A percentile compares a stretch with the other conserved stretches of the same genome.
Conservation (phyloP, 306 rosid species). For the Cicer arietinum region DNA sequence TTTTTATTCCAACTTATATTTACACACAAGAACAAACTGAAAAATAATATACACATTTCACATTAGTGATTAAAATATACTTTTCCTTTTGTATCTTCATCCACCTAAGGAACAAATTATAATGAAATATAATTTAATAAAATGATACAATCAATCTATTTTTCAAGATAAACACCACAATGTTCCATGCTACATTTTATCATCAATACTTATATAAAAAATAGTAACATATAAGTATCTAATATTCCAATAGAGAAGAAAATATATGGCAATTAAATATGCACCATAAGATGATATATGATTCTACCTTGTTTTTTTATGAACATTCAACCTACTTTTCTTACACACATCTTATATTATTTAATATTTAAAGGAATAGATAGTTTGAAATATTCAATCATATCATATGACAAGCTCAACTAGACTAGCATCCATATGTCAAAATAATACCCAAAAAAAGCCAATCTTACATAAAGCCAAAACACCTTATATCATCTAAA, state of each 20-base stretch:
- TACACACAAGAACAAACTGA: background rate
- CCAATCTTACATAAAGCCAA: conserved; percentile 31
- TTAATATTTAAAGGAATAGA: conserved; percentile 1
- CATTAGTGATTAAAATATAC: background rate
- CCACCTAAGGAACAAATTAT: background rate
- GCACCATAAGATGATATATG: conserved; percentile 5
- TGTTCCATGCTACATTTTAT: conserved; percentile 1
- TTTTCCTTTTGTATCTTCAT: background rate
- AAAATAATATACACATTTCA: background rate
- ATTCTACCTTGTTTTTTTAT: background rate
- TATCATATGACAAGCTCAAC: conserved; percentile 24
- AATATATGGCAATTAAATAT: background rate
- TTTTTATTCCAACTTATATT: too few species aligned
- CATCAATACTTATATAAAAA: conserved; percentile 6
- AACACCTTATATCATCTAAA: conserved; percentile 41
- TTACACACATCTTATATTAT: too few species aligned
- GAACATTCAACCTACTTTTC: too few species aligned
- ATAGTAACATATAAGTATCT: background rate
- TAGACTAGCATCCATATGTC: conserved; percentile 27
- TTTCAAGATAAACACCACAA: conserved; percentile 10
- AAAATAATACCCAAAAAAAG: conserved; percentile 31
- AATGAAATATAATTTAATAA: background rate
- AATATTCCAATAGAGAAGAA: conserved; percentile 25
- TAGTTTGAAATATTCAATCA: conserved; percentile 10
- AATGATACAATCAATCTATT: background rate